Conservation (phyloP, 2,329 filamentous ascomycete species). For the Sarocladium brachiariae region DNA sequence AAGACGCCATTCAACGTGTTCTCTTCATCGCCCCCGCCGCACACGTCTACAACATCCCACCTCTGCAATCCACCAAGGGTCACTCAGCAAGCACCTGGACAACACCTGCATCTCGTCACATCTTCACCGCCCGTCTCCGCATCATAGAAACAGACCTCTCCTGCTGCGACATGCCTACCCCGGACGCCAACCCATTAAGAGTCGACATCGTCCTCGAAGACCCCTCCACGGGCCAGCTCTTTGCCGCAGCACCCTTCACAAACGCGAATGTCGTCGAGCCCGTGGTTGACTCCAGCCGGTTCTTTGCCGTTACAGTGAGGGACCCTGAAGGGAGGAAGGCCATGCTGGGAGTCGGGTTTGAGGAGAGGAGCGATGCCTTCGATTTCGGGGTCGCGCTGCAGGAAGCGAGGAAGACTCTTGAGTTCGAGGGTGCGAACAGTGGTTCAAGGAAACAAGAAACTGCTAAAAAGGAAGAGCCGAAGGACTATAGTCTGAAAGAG, state of each 20-base stretch:
- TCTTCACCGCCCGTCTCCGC: slow-evolving; percentile 79
- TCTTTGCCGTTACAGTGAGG: slow-evolving; percentile 77
- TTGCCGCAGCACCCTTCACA: slow-evolving; percentile 77
- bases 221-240: slow-evolving; percentile 62
- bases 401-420: slow-evolving; percentile 66
- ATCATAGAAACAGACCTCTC: slow-evolving; percentile 63
- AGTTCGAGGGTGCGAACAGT: slow-evolving; percentile 38
- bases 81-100: slow-evolving; percentile 77
- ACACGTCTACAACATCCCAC: slow-evolving; percentile 84
- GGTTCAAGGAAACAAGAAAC: slow-evolving; percentile 19
- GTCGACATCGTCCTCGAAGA: slow-evolving; percentile 78
- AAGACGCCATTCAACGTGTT: slow-evolving; percentile 76
- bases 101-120: slow-evolving; percentile 60
- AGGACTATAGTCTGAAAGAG: slow-evolving; percentile 80
- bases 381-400: slow-evolving; percentile 78
- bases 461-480: slow-evolving; percentile 34
- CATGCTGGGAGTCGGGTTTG: slow-evolving; percentile 76
- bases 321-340: slow-evolving; percentile 71
- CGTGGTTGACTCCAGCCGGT: slow-evolving; percentile 70
- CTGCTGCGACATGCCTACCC: slow-evolving; percentile 32
- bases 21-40: slow-evolving; percentile 69
- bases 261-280: slow-evolving; percentile 61
- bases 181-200: slow-evolving; percentile 38
- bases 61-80: slow-evolving; percentile 69
- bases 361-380: slow-evolving; percentile 79